Conservation (phyloP, 2,329 filamentous ascomycete species). For the Phyllosticta paracitricarpa region DNA sequence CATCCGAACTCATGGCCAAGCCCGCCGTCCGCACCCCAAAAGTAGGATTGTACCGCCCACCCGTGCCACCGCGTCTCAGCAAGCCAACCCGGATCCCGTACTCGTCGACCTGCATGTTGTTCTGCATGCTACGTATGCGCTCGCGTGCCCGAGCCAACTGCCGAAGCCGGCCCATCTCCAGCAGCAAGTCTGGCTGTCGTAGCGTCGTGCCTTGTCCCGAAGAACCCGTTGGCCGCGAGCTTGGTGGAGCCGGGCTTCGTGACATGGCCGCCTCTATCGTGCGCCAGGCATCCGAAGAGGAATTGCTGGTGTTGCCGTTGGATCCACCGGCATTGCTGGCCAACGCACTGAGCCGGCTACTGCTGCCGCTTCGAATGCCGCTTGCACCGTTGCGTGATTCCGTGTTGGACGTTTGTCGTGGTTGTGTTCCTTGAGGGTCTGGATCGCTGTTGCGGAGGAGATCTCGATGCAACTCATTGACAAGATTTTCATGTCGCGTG, state of each 20-base stretch:
- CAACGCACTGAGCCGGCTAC: not conserved
- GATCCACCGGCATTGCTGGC: not conserved
- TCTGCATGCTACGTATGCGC: slow-evolving; percentile 23
- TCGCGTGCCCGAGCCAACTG: slow-evolving; percentile 28
- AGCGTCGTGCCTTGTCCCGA: not conserved
- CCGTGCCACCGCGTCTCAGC: not conserved
- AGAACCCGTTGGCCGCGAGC: not conserved
- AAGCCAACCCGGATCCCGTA: slow-evolving; percentile 7
- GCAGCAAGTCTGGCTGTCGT: slow-evolving; percentile 17
- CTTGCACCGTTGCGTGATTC: not conserved
- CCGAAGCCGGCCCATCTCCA: slow-evolving; percentile 24
- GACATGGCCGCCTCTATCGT: slow-evolving; percentile 39
- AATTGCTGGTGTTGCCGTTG: not conserved
- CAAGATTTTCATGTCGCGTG: not conserved
- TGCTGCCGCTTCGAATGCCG: not conserved
- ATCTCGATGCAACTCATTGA: not conserved
- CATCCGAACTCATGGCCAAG: slow-evolving; percentile 39
- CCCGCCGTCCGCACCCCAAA: slow-evolving; percentile 37
- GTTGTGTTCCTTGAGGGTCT: not conserved
- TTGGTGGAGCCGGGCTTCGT: slow-evolving; percentile 20
- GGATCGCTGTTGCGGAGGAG: not conserved
- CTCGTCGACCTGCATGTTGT: slow-evolving; percentile 1
- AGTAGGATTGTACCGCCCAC: slow-evolving; percentile 14
- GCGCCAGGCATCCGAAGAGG: slow-evolving; percentile 35
- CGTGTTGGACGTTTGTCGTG: not conserved